Conservation (phyloP, 2,329 filamentous ascomycete genomes). For the Sporothrix dimorphospora region DNA sequence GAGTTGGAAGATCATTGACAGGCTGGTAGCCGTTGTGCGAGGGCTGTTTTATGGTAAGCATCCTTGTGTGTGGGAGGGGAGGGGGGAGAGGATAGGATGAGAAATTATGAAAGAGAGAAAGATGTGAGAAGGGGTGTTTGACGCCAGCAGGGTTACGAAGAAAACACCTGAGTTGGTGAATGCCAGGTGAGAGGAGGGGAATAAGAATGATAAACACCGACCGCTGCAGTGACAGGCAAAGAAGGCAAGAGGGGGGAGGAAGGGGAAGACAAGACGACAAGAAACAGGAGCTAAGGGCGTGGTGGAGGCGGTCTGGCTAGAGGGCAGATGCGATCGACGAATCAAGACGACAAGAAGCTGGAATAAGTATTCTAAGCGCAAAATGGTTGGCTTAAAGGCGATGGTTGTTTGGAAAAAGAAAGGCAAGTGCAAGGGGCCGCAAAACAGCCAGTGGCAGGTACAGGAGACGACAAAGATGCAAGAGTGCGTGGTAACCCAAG, state of each 20-base stretch:
- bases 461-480: neutral
- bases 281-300: slow-evolving; percentile 16
- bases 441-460: slow-evolving; percentile 9
- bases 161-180: neutral
- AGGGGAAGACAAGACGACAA: neutral
- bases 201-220: neutral
- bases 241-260: neutral
- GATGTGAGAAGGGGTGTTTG: neutral
- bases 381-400: slow-evolving; percentile 15
- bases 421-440: slow-evolving; percentile 12
- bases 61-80: slow-evolving; percentile 48
- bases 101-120: neutral
- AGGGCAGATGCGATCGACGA: slow-evolving; percentile 10
- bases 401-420: slow-evolving; percentile 14
- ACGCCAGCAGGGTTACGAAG: neutral
- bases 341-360: slow-evolving; percentile 22
- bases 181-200: neutral
- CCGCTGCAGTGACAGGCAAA: neutral
- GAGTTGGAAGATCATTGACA: slow-evolving; percentile 65
- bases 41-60: slow-evolving; percentile 66
- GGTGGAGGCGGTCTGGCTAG: slow-evolving; percentile 27
- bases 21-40: slow-evolving; percentile 61
- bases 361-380: slow-evolving; percentile 17
- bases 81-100: neutral
- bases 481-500: slow-evolving; percentile 13